Percentiles rank a stretch among this genome's conserved stretches.
Conservation (phyloP, 257 asterid species). For the Salvia splendens region DNA sequence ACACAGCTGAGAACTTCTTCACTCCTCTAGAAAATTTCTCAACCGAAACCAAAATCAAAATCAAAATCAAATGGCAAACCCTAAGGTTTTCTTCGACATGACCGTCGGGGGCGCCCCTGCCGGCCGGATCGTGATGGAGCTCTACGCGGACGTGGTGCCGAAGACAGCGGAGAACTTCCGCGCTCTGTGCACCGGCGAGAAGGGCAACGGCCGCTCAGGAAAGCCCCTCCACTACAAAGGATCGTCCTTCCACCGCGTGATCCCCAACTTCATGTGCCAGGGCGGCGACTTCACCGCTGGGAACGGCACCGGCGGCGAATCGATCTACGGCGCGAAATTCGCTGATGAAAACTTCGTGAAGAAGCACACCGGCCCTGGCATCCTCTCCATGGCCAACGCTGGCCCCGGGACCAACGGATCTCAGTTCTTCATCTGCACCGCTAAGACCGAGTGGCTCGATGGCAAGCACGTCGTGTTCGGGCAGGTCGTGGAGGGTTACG, state of each 20-base stretch:
- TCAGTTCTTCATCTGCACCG: slow-evolving; percentile 70
- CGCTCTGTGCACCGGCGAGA: slow-evolving; percentile 77
- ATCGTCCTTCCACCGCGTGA: slow-evolving; percentile 71
- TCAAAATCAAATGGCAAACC: slow-evolving; percentile 44
- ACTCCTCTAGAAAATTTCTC: neutral
- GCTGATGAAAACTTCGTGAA: slow-evolving; percentile 65
- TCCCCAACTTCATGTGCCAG: slow-evolving; percentile 78
- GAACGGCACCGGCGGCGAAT: slow-evolving; percentile 75
- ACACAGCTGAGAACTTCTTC: slow-evolving; percentile 17
- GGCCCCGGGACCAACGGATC: slow-evolving; percentile 75
- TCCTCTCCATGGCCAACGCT: slow-evolving; percentile 74
- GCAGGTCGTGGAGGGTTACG: slow-evolving; percentile 56
- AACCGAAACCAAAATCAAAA: too few species aligned
- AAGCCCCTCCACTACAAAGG: slow-evolving; percentile 82
- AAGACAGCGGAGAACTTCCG: slow-evolving; percentile 70
- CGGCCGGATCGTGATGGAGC: slow-evolving; percentile 72
- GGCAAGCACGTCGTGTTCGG: slow-evolving; percentile 83
- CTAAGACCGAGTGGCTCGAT: slow-evolving; percentile 69
- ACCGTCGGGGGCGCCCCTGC: slow-evolving; percentile 56
- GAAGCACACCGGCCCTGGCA: slow-evolving; percentile 69
- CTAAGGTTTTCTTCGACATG: slow-evolving; percentile 72
- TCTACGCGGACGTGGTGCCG: slow-evolving; percentile 56
- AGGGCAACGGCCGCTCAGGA: slow-evolving; percentile 55
- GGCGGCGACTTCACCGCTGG: slow-evolving; percentile 83
- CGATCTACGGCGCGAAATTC: slow-evolving; percentile 64